Evolutionary conservation across 768 basidiomycete genomes (phyloP).

Genomic region (Suillus subluteus): DNA sequence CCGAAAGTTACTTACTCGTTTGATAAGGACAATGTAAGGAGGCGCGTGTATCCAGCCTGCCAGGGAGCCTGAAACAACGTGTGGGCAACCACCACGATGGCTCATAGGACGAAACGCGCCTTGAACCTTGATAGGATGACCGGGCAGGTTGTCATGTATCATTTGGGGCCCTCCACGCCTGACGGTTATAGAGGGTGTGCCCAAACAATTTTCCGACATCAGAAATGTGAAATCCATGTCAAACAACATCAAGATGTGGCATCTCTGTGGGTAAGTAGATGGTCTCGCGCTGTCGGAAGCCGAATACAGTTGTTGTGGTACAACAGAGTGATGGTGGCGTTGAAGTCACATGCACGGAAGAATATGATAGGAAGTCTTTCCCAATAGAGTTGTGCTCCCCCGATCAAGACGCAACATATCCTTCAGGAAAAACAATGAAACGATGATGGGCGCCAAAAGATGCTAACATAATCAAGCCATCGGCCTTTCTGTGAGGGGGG

Average conservation of each 20-base stretch:
- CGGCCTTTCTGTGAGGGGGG: not conserved
- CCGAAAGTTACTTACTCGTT: not conserved
- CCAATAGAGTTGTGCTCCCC: not conserved
- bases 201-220: not conserved
- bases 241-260: not conserved
- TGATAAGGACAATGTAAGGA: not conserved
- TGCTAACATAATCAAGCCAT: not conserved
- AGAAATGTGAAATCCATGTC: not conserved
- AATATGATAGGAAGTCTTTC: not conserved
- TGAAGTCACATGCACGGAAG: not conserved
- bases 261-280: not conserved
- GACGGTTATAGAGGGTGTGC: not conserved
- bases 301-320: not conserved
- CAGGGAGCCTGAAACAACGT: not conserved
- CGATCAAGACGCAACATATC: not conserved
- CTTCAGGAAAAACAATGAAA: not conserved
- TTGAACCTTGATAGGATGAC: slow-evolving; percentile 2
- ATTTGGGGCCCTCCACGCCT: not conserved
- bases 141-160: not conserved
- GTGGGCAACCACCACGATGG: not conserved
- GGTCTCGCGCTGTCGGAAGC: not conserved
- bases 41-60: not conserved
- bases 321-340: not conserved
- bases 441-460: not conserved
- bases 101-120: not conserved